Conservation (phyloP, 495 filamentous ascomycete species). For the Penicillium chermesinum region DNA sequence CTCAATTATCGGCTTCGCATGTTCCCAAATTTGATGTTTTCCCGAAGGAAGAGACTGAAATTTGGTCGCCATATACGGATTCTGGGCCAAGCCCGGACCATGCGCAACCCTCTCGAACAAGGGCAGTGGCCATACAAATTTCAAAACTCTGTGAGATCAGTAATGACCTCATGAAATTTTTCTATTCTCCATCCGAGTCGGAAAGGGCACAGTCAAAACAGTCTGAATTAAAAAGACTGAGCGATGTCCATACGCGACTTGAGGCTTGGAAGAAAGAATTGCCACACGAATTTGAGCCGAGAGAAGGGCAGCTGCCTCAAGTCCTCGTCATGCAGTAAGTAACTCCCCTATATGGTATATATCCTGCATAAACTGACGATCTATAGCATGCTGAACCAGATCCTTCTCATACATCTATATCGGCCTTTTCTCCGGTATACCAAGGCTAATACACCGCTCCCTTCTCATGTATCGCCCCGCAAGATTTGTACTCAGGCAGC, state of each 20-base stretch:
- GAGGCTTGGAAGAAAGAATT: constrained; percentile 88
- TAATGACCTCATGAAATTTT: constrained; percentile 79
- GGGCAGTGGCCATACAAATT: constrained; percentile 78
- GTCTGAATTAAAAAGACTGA: constrained; percentile 87
- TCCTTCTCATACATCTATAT: constrained; percentile 95
- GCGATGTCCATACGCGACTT: constrained; percentile 82
- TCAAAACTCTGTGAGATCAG: constrained; percentile 86
- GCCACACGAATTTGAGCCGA: constrained; percentile 81
- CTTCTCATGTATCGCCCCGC: constrained; percentile 82
- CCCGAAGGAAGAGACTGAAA: constrained; percentile 76
- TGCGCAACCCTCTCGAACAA: constrained; percentile 75
- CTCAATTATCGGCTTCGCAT: constrained; percentile 72
- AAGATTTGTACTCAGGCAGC: constrained; percentile 88
- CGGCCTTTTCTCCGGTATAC: constrained; percentile 93
- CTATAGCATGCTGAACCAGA: constrained; percentile 89
- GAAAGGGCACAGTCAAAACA: constrained; percentile 59
- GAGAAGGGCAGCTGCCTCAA: constrained; percentile 81
- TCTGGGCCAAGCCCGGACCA: constrained; percentile 61
- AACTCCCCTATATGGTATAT: neutral
- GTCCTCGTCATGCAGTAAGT: constrained; percentile 94
- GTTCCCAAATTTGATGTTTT: constrained; percentile 90
- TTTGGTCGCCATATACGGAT: constrained; percentile 89
- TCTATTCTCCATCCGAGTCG: constrained; percentile 74
- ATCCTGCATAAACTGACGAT: constrained; percentile 21
- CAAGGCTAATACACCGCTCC: constrained; percentile 71